phyloP scores from a whole-genome alignment of 2,329 filamentous ascomycete species.

The Chaetomium olivaceum region DNA sequence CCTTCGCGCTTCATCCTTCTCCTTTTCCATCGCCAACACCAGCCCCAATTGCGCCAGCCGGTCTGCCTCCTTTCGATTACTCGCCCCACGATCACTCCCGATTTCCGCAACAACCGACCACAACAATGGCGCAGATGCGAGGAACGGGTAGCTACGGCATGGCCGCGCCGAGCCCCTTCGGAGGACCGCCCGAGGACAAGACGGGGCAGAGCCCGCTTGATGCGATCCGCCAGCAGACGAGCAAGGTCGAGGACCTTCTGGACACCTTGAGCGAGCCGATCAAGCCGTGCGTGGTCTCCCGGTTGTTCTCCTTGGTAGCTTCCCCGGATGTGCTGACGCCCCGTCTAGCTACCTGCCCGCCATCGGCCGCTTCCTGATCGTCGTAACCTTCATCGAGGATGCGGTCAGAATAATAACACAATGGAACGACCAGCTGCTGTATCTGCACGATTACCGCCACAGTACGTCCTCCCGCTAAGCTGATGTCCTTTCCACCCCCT shows the following conservation, averaged over 20 bases:
- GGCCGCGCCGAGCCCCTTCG: constrained; percentile 69
- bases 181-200: constrained; percentile 59
- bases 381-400: constrained; percentile 98
- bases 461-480: constrained; percentile 61
- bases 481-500: neutral
- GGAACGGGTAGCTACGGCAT: constrained; percentile 81
- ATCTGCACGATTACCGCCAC: constrained; percentile 87
- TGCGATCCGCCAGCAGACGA: constrained; percentile 88
- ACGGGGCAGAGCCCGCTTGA: constrained; percentile 74
- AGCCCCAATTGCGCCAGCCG: constrained; percentile 23
- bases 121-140: constrained; percentile 51
- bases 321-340: constrained; percentile 26
- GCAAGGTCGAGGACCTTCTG: constrained; percentile 94
- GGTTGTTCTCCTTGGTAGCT: neutral
- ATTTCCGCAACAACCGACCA: constrained; percentile 5
- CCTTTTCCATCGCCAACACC: neutral
- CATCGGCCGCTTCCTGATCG: constrained; percentile 95
- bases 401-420: constrained; percentile 94
- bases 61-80: constrained; percentile 21
- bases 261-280: constrained; percentile 86
- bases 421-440: constrained; percentile 92
- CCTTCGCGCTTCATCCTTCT: neutral
- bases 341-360: constrained; percentile 78
- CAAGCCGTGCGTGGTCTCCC: constrained; percentile 73
- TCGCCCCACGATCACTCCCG: constrained; percentile 1